Evolutionary conservation across 148 eudicot genomes (phyloP).

Genomic region (Pouteria glomerata): DNA sequence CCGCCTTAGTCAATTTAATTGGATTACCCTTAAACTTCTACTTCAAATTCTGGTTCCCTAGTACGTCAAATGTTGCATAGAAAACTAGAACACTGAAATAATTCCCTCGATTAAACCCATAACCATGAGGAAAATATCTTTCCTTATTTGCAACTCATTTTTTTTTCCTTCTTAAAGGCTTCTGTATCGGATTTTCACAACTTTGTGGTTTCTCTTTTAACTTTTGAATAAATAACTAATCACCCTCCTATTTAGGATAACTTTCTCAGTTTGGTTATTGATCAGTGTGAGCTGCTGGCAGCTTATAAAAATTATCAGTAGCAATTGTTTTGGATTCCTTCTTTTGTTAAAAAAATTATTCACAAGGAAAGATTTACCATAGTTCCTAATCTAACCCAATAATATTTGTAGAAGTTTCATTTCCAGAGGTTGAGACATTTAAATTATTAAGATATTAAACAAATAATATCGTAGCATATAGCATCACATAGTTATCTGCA

Average conservation of each 20-base stretch:
- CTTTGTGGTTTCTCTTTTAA: not conserved
- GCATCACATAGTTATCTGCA: not conserved
- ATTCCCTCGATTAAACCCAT: too few relatives aligned
- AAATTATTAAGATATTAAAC: too few relatives aligned
- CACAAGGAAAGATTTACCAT: not conserved
- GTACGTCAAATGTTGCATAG: too few relatives aligned
- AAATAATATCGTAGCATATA: too few relatives aligned
- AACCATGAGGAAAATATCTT: not conserved
- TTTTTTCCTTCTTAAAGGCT: not conserved
- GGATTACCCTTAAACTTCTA: too few relatives aligned
- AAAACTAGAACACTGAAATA: not conserved
- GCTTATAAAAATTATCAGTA: not conserved
- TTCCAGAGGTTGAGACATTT: not conserved
- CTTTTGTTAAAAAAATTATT: not conserved
- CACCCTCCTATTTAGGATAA: not conserved
- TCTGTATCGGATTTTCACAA: not conserved
- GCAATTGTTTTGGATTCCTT: not conserved
- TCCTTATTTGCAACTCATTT: too few relatives aligned
- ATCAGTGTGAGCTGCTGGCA: not conserved
- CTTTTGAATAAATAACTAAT: not conserved
- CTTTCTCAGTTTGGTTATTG: not conserved
- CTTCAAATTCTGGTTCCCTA: too few relatives aligned
- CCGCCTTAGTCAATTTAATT: too few relatives aligned
- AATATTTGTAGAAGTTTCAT: not conserved
- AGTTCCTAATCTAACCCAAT: not conserved